These are phyloP conservation scores for Aspergillus avenaceus DNA, from an alignment of 495 filamentous ascomycete genomes.

Conservation along the genomic window DNA sequence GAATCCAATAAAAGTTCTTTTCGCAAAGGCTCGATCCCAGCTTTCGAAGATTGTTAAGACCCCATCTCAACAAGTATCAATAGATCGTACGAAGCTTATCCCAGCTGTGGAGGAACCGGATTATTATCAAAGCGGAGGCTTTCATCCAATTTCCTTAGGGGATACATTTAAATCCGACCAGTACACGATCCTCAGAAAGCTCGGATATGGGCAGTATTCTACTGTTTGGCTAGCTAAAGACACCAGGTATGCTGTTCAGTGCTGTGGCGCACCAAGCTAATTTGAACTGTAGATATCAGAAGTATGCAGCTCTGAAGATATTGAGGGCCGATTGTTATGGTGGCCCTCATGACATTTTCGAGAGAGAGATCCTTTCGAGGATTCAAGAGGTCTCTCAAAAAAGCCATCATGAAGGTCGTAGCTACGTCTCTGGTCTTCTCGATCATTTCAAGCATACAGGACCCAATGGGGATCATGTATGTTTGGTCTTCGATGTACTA, in stretches of 20 bases:
- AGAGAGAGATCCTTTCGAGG: slow-evolving; percentile 19
- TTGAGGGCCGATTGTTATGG: slow-evolving; percentile 29
- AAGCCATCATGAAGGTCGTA: slow-evolving; percentile 28
- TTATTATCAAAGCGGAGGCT: slow-evolving; percentile 75
- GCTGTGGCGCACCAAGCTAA: slow-evolving; percentile 3
- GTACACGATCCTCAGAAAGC: slow-evolving; percentile 80
- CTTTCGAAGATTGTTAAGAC: slow-evolving; percentile 1
- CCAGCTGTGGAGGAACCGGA: slow-evolving; percentile 62
- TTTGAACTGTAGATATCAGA: slow-evolving; percentile 11
- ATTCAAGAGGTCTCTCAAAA: slow-evolving; percentile 38
- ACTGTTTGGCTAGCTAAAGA: slow-evolving; percentile 70
- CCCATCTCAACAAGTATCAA: slow-evolving; percentile 37
- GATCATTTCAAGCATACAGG: slow-evolving; percentile 31
- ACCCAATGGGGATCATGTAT: slow-evolving; percentile 31
- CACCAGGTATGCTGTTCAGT: slow-evolving; percentile 18
- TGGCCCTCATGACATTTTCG: slow-evolving; percentile 20
- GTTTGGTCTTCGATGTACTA: slow-evolving; percentile 25
- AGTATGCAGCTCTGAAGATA: slow-evolving; percentile 30
- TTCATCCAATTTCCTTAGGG: slow-evolving; percentile 76
- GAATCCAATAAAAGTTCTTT: slow-evolving; percentile 8
- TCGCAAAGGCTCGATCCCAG: slow-evolving; percentile 2
- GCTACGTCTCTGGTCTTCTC: slow-evolving; percentile 25
- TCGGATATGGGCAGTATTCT: slow-evolving; percentile 89
- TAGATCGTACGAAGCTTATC: slow-evolving; percentile 27
- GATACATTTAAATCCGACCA: slow-evolving; percentile 80